Base-by-base conservation (phyloP, 768 basidiomycete species). In the Rhodosporidiobolus sp. region DNA sequence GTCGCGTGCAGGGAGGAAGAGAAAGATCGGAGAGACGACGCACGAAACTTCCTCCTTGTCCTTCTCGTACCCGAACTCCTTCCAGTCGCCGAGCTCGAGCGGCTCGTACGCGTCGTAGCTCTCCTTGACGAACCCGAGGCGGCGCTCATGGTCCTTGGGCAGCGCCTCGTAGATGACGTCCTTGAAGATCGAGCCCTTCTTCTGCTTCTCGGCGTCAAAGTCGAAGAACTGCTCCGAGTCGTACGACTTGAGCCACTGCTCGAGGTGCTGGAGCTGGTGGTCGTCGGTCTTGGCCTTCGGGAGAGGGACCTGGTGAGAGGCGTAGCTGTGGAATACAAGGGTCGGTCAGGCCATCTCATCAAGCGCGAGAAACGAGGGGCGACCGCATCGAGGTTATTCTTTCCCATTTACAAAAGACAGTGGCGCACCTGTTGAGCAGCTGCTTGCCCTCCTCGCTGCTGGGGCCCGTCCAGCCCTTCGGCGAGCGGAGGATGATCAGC, bases 261-360 rank as follows among this genome's bases (percentile, higher is more conserved):
- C 85, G 45, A 96, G 85, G 17, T 85, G 78, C 0, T 77, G 76
- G 67, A 92, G 87, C 76, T 94, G 87, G 67, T 86, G 86, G 12
- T 82, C 79, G 65, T 87, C 85, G 0, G 84, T 88, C 80, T 88
- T 88, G 4, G 89, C 88, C 19, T 83, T 82, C 4, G 91, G 89
- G 26, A 95, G 86, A 9, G 93, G 92, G 2, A 95, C 92, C 82
- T 95, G 93, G 79, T 96, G 92, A 0, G 92, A 85, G 69, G 85
- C 87, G 85, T 89, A 94, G 30, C 89, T 90, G 56, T 89, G 90
- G 78, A 91, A 90, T 63, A 64, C 20, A 22, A 55, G 45, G 26
- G 5, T 19, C 11, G 17, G n/a, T 38, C 17, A 6, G 34, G 24
- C 17, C 6, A 24, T 48, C n/a, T n/a, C 24, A 38, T 56, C 35